Evolutionary conservation across 2,329 filamentous ascomycete genomes (phyloP).

Genomic region (Calonectria pseudoreteaudii): DNA sequence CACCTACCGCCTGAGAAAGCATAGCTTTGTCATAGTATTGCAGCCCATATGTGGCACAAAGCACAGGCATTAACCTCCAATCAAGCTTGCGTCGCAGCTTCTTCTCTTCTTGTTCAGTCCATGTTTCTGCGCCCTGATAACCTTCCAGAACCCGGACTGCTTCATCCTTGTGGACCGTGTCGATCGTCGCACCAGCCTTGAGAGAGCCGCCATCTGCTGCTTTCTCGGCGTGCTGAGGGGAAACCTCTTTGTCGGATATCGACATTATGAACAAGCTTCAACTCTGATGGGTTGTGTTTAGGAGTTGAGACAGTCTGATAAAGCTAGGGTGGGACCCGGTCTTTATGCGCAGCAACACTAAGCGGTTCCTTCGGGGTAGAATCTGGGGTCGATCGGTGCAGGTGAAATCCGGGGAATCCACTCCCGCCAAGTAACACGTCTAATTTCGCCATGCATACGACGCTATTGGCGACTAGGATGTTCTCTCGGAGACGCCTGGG

Average conservation of each 20-base stretch:
- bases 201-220: neutral
- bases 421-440: neutral
- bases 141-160: slow-evolving; percentile 53
- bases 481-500: neutral
- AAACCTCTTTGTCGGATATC: slow-evolving; percentile 30
- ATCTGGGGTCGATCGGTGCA: slow-evolving; percentile 24
- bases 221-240: slow-evolving; percentile 25
- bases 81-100: slow-evolving; percentile 49
- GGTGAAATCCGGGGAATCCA: neutral
- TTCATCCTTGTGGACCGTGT: slow-evolving; percentile 38
- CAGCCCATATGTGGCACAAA: slow-evolving; percentile 58
- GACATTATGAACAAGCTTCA: slow-evolving; percentile 26
- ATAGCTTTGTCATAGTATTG: slow-evolving; percentile 66
- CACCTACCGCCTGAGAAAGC: slow-evolving; percentile 61
- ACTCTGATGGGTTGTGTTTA: neutral
- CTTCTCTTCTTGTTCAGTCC: slow-evolving; percentile 57
- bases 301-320: neutral
- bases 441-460: neutral
- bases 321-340: slow-evolving; percentile 12
- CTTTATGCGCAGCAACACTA: slow-evolving; percentile 27
- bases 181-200: slow-evolving; percentile 18
- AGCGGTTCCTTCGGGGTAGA: slow-evolving; percentile 11
- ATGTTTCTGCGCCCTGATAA: slow-evolving; percentile 55
- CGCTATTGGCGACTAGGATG: neutral
- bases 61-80: slow-evolving; percentile 55